These are phyloP conservation scores for Colletotrichum viniferum DNA, from an alignment of 2,329 filamentous ascomycete genomes.

Conservation along the genomic window DNA sequence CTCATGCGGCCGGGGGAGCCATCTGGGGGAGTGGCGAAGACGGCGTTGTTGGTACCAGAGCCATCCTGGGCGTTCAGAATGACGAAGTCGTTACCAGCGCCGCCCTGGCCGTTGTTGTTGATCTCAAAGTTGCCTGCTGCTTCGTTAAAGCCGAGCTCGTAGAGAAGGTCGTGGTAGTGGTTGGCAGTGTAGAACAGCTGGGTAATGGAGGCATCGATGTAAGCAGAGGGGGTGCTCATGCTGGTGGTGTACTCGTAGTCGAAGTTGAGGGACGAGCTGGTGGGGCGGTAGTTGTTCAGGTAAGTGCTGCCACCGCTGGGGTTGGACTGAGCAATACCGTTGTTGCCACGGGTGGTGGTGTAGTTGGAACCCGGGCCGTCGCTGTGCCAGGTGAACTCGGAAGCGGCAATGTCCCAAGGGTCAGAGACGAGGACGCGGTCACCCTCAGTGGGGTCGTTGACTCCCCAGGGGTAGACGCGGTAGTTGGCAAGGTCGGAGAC, in stretches of 20 bases:
- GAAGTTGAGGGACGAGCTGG: conserved; percentile 42
- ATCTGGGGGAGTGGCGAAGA: conserved; percentile 54
- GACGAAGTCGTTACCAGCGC: conserved; percentile 50
- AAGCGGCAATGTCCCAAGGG: conserved; percentile 46
- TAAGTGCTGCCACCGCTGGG: conserved; percentile 38
- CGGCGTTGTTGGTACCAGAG: conserved; percentile 53
- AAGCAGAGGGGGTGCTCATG: conserved; percentile 36
- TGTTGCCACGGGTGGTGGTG: conserved; percentile 57
- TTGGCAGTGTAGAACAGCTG: conserved; percentile 63
- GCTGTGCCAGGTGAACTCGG: conserved; percentile 52
- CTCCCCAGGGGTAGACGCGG: conserved; percentile 55
- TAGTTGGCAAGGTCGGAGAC: conserved; percentile 52
- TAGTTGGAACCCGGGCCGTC: conserved; percentile 48
- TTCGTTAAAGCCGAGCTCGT: conserved; percentile 58
- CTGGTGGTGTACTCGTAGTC: conserved; percentile 38
- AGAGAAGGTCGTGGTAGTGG: conserved; percentile 58
- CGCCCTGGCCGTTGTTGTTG: conserved; percentile 54
- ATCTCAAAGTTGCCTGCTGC: conserved; percentile 58
- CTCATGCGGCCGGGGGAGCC: conserved; percentile 52
- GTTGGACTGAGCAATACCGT: conserved; percentile 55
- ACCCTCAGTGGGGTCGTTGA: conserved; percentile 54
- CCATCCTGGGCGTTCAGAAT: conserved; percentile 57
- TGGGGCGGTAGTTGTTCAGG: conserved; percentile 42
- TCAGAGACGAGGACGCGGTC: conserved; percentile 42
- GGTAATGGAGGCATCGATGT: conserved; percentile 53